Evolutionary conservation across 257 asterid species (phyloP).

Genomic region (Cordia subcordata): DNA sequence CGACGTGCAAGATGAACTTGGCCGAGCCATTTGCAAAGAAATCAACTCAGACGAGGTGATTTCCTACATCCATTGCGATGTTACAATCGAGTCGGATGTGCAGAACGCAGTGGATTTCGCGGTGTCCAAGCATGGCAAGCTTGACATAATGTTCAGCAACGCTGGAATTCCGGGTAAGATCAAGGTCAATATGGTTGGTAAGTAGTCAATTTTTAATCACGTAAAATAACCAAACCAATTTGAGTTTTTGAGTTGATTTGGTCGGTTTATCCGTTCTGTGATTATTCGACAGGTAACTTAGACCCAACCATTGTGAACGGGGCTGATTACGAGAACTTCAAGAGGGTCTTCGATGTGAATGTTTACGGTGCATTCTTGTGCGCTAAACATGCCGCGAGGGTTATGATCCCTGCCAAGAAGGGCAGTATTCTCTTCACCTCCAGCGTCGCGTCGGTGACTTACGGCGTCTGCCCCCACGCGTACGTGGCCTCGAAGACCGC

Average conservation of each 20-base stretch:
- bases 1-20: constrained; percentile 19
- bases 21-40: constrained; percentile 2
- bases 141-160: constrained; percentile 29
- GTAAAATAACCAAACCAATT: too few species aligned
- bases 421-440: constrained; percentile 26
- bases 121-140: constrained; percentile 15
- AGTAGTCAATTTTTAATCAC: too few species aligned
- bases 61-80: constrained; percentile 12
- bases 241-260: too few species aligned
- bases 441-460: constrained; percentile 6
- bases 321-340: constrained; percentile 6
- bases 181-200: too few species aligned
- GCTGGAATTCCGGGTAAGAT: constrained; percentile 22
- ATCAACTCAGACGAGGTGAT: neutral
- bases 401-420: constrained; percentile 25
- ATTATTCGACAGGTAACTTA: too few species aligned
- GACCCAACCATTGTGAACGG: neutral
- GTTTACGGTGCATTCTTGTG: constrained; percentile 24
- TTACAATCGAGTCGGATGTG: constrained; percentile 15
- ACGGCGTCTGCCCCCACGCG: constrained; percentile 3
- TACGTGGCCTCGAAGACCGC: constrained; percentile 21
- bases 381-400: constrained; percentile 28
- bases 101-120: constrained; percentile 11
- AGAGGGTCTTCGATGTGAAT: constrained; percentile 19
- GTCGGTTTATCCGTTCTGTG: too few species aligned